Evolutionary conservation across 495 filamentous ascomycete species (phyloP).

Genomic region (Xylaria acuta): DNA sequence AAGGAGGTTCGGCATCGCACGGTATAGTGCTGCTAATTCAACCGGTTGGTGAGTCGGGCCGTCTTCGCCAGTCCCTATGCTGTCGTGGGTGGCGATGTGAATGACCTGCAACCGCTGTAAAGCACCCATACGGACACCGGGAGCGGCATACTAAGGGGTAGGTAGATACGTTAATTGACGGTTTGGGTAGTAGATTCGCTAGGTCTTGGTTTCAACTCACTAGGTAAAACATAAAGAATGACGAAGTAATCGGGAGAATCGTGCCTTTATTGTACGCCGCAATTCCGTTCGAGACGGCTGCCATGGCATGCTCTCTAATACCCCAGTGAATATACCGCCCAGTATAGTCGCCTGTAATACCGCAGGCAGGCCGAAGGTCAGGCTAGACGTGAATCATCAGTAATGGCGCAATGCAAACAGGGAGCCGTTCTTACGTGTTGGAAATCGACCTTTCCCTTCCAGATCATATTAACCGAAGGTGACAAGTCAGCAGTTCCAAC

Average conservation of each 20-base stretch:
- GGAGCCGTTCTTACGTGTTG: constrained; percentile 47
- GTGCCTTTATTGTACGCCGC: constrained; percentile 58
- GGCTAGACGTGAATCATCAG: constrained; percentile 41
- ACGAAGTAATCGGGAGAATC: constrained; percentile 59
- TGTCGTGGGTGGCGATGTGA: constrained; percentile 67
- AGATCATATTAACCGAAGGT: constrained; percentile 64
- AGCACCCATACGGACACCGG: constrained; percentile 65
- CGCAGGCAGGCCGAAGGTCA: constrained; percentile 49
- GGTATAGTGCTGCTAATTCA: constrained; percentile 61
- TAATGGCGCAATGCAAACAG: neutral
- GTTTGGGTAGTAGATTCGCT: neutral
- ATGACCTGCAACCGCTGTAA: constrained; percentile 62
- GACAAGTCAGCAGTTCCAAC: constrained; percentile 66
- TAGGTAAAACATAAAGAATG: constrained; percentile 69
- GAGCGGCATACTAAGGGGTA: constrained; percentile 55
- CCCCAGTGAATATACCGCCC: constrained; percentile 63
- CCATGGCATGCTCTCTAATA: constrained; percentile 63
- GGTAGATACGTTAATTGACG: neutral
- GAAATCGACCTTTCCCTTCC: constrained; percentile 61
- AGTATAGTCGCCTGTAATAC: constrained; percentile 56
- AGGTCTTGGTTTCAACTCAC: neutral
- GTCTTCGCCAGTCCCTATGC: constrained; percentile 64
- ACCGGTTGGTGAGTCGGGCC: constrained; percentile 69
- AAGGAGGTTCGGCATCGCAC: constrained; percentile 66
- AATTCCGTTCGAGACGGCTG: constrained; percentile 59